Base-by-base conservation (phyloP, 441 rosid genomes). In the Oxalis stricta region DNA sequence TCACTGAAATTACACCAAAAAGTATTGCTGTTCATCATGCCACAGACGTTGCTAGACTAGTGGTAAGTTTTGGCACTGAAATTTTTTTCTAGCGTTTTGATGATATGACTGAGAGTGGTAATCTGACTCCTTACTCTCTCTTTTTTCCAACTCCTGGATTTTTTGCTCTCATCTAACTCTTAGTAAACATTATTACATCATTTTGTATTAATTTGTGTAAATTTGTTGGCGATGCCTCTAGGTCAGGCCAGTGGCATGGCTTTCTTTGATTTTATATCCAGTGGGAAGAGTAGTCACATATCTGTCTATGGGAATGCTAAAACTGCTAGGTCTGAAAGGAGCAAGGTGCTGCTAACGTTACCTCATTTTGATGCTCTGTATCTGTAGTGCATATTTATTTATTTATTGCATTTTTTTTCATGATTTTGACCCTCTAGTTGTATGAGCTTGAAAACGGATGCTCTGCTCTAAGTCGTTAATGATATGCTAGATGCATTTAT, bases 221-320 rank as follows among this genome's bases (percentile, higher is more conserved):
- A 61, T 41, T 40, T 73, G 44, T 58, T 66, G 55, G 53, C 54
- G 46, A 64, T 71, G 59, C 53, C 42, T 86, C 67, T 78, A 91
- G 99, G 99, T 86, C 69, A 92, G 92, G 62, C 99, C 96, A 63
- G 96, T 92, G 66, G 95, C 99, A 33, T 92, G 99, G 96, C 95
- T 92, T 49, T 92, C 99, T 52, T 68, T 92, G 71, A 41, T 92
- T 46, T 63, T 92, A 46, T 92, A 92, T 66, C 99, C 95, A 29
- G 96, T 92, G 15, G 96, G 95, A 66, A 75, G 99, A 71, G 69
- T 92, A 56, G 94, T 77, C 53, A 86, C 99, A 46, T 84, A 68
- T 59, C 56, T 86, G 49, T 92, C 99, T 28, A 82, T 86, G 96
- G 99, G 99, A 63, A 86, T 86, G 77, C 94, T 86, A 55, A 82